Base-by-base conservation (phyloP, 2,329 filamentous ascomycete genomes). In the Phyllosticta citribraziliensis region DNA sequence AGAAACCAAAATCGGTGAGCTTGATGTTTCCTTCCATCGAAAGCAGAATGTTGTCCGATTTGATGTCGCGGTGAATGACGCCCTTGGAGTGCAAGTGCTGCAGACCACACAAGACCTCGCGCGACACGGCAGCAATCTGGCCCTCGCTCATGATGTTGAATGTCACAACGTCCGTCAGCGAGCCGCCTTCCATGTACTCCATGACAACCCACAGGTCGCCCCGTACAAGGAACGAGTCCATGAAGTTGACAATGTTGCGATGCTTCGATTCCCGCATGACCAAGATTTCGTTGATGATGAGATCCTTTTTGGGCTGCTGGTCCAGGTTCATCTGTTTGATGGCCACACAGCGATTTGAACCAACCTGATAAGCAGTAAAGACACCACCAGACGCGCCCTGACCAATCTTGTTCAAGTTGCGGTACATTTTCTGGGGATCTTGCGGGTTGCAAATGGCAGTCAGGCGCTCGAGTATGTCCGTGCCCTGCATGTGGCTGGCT, bases 291-390 rank as follows among this genome's bases (percentile, higher is more conserved):
- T 99, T 99, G 76, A 99, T 97, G 70, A 99, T 99, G 56, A 97
- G 80, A 69, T 99, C 94, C 75, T 99, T 99, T 83, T 97, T 97
- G 2, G 94, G 94, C 70, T 99, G 94, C 75, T 97, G 89, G 74
- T 97, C 94, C 61, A 99, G 79, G 67, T 97, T 97, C 94, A 99
- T 99, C 79, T 99, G 94, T 79, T 99, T 99, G 76, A 99, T 97
- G 52, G 94, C 94, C 47, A 99, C 94, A 67, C 95, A 86, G 64
- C 88, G 86, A 75, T 96, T 96, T 50, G 85, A 88, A 61, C 85
- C 87, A 65, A 86, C 82, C 74, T 97, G 90, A 71, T 93, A 90
- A 3, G 93, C 94, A 0, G 91, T 96, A 71, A 86, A 99, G 1
- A 99, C 94, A 64, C 94, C 94, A 67, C 94, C 94, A 9, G 93